Base-by-base conservation (phyloP, 1,284 basidiomycete species). In the Apiotrichum porosum region DNA sequence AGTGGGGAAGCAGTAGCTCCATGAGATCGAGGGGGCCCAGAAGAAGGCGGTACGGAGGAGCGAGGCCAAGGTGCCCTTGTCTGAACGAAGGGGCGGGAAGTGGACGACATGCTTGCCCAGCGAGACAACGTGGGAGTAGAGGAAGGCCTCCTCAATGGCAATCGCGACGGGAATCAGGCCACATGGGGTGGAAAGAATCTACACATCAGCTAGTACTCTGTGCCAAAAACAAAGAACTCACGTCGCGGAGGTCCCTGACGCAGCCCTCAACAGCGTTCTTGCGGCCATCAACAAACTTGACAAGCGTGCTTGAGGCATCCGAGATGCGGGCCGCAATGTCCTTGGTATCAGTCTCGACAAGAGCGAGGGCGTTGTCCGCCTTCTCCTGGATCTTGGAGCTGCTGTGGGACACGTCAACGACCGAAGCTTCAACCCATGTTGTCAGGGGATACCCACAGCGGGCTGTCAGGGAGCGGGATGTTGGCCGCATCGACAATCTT, bases 401-500 rank as follows among this genome's bases (percentile, higher is more conserved):
- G 38, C 47, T 28, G 28, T 32, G 12, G 15, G 9, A 12, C n/a
- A n/a, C n/a, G n/a, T n/a, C n/a, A n/a, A n/a, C n/a, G n/a, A n/a
- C n/a, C n/a, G n/a, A n/a, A n/a, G n/a, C n/a, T n/a, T n/a, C n/a
- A n/a, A n/a, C n/a, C n/a, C n/a, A n/a, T n/a, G n/a, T 42, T 42
- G 19, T 14, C 34, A 37, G 23, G 44, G 42, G 31, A 23, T 17
- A 57, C 66, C 39, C 28, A 69, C 66, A 61, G 33, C 3, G 68
- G 68, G 21, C 52, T 60, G 9, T 70, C 68, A 0, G 69, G 68
- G 12, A 70, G 54, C 14, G 68, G 65, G 19, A 69, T 53, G 46
- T 52, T 60, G 9, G 69, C 62, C 9, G 68, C 65, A 30, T 70
- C 67, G 26, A 62, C 42, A 6, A 67, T 51, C 37, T 49, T 49